Conservation (phyloP, 2,329 filamentous ascomycete species). For the Fusarium virguliforme region DNA sequence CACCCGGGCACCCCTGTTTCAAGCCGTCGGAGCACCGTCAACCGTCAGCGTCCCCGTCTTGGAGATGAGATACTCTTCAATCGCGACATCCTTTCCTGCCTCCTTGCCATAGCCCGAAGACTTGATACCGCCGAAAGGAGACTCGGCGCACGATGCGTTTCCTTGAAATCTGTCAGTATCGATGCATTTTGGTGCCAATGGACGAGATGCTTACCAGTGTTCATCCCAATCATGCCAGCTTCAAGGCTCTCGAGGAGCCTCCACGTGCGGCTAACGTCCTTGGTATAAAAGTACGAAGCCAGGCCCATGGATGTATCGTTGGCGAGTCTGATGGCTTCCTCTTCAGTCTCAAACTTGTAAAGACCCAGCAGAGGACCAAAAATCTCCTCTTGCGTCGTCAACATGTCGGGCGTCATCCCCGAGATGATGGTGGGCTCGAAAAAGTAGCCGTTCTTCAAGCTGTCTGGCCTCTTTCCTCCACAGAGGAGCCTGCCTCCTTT, state of each 20-base stretch:
- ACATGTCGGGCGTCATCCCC: conserved; percentile 3
- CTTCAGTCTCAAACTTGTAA: conserved; percentile 11
- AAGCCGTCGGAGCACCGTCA: background rate
- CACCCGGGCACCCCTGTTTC: no score
- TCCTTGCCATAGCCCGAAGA: conserved; percentile 43
- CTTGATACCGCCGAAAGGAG: conserved; percentile 37
- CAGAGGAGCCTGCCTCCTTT: background rate
- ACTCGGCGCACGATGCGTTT: background rate
- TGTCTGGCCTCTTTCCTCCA: background rate
- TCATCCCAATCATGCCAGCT: conserved; percentile 21
- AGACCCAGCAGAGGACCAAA: conserved; percentile 7
- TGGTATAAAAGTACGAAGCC: conserved; percentile 15
- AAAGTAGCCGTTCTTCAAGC: background rate
- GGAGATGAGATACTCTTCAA: conserved; percentile 61
- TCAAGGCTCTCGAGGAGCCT: conserved; percentile 15
- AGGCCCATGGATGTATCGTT: conserved; percentile 19
- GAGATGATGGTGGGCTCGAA: conserved; percentile 17
- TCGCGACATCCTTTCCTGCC: conserved; percentile 61
- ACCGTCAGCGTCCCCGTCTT: conserved; percentile 53
- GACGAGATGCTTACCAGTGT: background rate
- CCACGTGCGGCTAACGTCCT: conserved; percentile 7
- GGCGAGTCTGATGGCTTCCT: conserved; percentile 8
- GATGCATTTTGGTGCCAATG: fast-evolving
- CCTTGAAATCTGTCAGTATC: background rate
- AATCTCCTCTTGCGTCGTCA: conserved; percentile 12